These are phyloP conservation scores for Aphanomyces astaci DNA, from an alignment of 352 stramenopile genomes.

Conservation along the genomic window DNA sequence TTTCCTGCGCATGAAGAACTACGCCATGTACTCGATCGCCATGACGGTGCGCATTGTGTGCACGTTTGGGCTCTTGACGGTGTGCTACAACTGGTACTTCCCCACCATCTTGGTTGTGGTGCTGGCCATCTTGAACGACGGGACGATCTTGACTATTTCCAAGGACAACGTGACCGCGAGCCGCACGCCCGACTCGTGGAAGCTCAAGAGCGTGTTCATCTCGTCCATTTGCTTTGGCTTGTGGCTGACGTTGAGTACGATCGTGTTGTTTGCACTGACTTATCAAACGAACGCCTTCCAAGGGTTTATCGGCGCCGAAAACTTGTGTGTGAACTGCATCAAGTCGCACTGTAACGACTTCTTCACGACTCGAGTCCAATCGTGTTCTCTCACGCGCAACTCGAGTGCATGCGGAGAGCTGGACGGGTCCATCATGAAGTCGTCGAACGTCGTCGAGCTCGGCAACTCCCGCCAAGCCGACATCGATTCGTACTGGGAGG, in stretches of 20 bases:
- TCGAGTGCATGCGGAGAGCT: conserved; percentile 52
- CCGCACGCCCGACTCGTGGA: conserved; percentile 25
- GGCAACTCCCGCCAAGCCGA: not conserved
- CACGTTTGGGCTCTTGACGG: conserved; percentile 43
- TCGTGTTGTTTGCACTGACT: conserved; percentile 50
- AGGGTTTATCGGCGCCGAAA: conserved; percentile 47
- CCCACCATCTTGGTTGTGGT: conserved; percentile 54
- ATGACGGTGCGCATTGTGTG: conserved; percentile 46
- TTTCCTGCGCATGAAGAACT: conserved; percentile 54
- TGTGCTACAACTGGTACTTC: conserved; percentile 42
- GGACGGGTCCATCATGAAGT: conserved; percentile 40
- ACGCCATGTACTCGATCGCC: conserved; percentile 56
- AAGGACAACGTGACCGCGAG: conserved; percentile 29
- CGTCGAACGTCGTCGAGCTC: not conserved
- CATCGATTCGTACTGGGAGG: conserved; percentile 1
- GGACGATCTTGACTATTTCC: conserved; percentile 32
- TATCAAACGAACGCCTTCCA: conserved; percentile 39
- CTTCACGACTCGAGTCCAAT: conserved; percentile 45
- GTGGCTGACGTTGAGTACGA: conserved; percentile 55
- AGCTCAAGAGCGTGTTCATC: conserved; percentile 25
- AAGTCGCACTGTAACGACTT: conserved; percentile 49
- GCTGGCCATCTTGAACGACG: conserved; percentile 57
- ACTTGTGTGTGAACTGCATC: conserved; percentile 56
- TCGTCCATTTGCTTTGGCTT: conserved; percentile 38
- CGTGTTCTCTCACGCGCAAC: conserved; percentile 39